Evolutionary conservation across 257 asterid species (phyloP), one percentile per base, ranked within the genome.

Genomic region (Paulownia fortunei): DNA sequence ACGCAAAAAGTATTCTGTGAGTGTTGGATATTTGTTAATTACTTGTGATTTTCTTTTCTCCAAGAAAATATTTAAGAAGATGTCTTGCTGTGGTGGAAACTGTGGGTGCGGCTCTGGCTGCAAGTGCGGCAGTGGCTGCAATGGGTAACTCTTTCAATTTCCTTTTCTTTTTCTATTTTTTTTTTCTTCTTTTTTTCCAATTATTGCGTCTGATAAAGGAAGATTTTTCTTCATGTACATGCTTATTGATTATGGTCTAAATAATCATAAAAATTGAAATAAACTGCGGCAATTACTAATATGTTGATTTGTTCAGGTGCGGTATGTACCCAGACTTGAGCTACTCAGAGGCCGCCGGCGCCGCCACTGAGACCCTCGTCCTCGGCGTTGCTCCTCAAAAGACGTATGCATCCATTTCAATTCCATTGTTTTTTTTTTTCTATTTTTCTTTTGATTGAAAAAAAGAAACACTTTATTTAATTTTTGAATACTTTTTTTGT

Each of bases 81-180:
- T 92, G 97, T 92, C 96, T 79, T 87, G 97, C 92, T 86, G 93
- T 71, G 85, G 84, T 37, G 94, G 92, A 81, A 90, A 77, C 84
- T 92, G 97, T 61, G 87, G 89, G 0, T 92, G 97, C 27, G 94
- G 96, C 72, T 6, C 96, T 60, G 18, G 51, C 84, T 92, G 96
- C 92, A 84, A 85, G 80, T 92, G 96, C 84, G 92, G 94, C 87
- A 83, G 0, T 13, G 94, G 90, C 82, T 87, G 93, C 58, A 75
- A 77, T 5, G 96, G 97, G 96, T 92, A 82, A 79, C 21, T 19
- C 3, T 26, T 47, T 61, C 27, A 21, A n/a, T n/a, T n/a, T n/a
- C n/a, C n/a, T n/a, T n/a, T n/a, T n/a, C n/a, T n/a, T 3, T 6
- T 6, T 1, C 13, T 0, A n/a, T 6, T 3, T 0, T 30, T n/a